Evolutionary conservation across 148 eudicot species (phyloP), one percentile per base, ranked within the genome.

Genomic region (Beta vulgaris): DNA sequence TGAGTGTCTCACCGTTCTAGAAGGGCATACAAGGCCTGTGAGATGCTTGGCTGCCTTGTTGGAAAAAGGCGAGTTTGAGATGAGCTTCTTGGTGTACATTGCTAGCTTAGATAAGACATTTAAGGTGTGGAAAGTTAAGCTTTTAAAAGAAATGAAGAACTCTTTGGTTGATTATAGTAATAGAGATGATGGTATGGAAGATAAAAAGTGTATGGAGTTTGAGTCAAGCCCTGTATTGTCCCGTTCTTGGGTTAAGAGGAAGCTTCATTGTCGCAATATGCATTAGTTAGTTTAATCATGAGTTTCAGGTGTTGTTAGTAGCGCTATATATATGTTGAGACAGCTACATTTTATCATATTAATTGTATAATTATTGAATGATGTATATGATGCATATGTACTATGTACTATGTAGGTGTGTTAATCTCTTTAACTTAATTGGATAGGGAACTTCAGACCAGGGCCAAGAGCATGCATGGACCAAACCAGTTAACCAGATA

Each of bases 1-100:
- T 77, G 83, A 85, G 59, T 90, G 91, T 78, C 74, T 90, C 19
- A 84, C 86, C 0, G 87, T 90, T 0, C 37, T 90, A 51, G 90
- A 86, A 75, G 95, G 88, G 29, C 95, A 90, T 76, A 78, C 75
- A 42, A 89, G 95, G 28, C 95, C 95, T 4, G 89, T 90, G 23
- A 88, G 69, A 77, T 88, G 88, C 65, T 46, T 90, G 35, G 84
- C 78, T 40, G 89, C 85, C 32, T 72, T 80, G 28, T 53, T 84
- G 44, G 90, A 88, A 44, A 73, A 66, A 2, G 87, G 76, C 53
- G 32, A 32, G n/a, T 36, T 72, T 42, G 81, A 70, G 1, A 68
- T 55, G 64, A 86, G 83, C 32, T 73, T 86, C 14, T 37, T 85
- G 57, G 84, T 90, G 26, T 90, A 83, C 48, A 90, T 89, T 73